Base-by-base conservation (phyloP, 2,329 filamentous ascomycete species). In the Canariomyces notabilis region DNA sequence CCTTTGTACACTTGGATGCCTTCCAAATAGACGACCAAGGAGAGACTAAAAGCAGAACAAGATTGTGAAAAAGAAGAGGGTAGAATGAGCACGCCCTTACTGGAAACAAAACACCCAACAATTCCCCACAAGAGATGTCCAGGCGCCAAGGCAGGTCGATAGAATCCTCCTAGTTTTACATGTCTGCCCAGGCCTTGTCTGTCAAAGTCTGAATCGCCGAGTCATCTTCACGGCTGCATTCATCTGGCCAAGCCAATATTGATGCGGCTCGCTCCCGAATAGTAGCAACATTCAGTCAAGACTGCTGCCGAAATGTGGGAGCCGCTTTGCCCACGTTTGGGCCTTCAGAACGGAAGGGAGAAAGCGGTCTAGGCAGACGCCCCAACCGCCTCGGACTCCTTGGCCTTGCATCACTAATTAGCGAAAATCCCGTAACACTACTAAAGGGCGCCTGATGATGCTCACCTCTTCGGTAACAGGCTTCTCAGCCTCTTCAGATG, bases 381-480 rank as follows among this genome's bases (percentile, higher is more conserved):
- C 46, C 69, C 67, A 34, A 67, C 62, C 19, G 63, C 58, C 55
- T 65, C 65, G 18, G 63, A 46, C 29, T 61, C 54, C 50, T 61
- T 63, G 39, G 46, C 56, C 60, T 54, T 22, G 21, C 21, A 32
- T 23, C 18, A 15, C n/a, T 5, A 18, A 4, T 9, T 6, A 38
- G 11, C 26, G 3, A 31, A 37, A 3, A 16, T 22, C 8, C 14
- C n/a, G 26, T 29, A 9, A 9, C 9, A 29, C 9, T 11, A 12
- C 7, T 16, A 32, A 29, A 29, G 23, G n/a, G n/a, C n/a, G n/a
- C n/a, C n/a, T n/a, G n/a, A n/a, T n/a, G n/a, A n/a, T n/a, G 20
- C 45, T 57, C 59, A 66, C 66, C 56, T 69, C 64, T 44, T 71
- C 69, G 23, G 63, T 48, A 22, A 56, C 54, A 43, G 54, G 51